These are phyloP conservation scores for Irpex rosettiformis DNA, from an alignment of 1,284 basidiomycete species.

Conservation along the genomic window DNA sequence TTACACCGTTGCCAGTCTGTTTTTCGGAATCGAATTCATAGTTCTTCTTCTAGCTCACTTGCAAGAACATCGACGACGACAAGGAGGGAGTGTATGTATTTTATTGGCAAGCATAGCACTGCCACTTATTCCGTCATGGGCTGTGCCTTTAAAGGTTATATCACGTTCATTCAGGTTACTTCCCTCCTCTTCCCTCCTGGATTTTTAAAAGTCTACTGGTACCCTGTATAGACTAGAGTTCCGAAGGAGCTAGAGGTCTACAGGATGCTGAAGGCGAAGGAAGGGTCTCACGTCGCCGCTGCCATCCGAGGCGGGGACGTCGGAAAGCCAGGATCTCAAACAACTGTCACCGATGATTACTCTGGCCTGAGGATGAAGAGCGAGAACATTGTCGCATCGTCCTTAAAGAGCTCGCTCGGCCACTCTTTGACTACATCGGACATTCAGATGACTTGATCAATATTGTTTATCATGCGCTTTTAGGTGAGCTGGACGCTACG, in stretches of 20 bases:
- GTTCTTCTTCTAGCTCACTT: neutral
- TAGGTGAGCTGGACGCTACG: neutral
- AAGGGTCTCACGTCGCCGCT: neutral
- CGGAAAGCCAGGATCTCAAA: neutral
- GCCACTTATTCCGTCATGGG: neutral
- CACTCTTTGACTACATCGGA: neutral
- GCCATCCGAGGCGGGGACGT: slow-evolving; percentile 6
- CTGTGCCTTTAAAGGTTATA: neutral
- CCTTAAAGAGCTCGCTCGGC: neutral
- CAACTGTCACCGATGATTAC: neutral
- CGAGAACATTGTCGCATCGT: neutral
- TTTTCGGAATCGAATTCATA: neutral
- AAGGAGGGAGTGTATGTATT: neutral
- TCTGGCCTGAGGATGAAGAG: neutral
- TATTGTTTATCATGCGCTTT: neutral
- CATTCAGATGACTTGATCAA: neutral
- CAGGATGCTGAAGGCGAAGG: neutral
- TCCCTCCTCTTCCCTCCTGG: neutral
- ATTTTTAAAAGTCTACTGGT: neutral
- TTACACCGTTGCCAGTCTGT: neutral
- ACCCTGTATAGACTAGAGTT: neutral
- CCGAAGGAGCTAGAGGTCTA: neutral
- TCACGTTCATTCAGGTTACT: neutral
- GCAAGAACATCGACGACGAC: neutral
- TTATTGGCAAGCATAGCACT: neutral